Evolutionary conservation across 805 yeast genomes (phyloP).

Genomic region (Hagleromyces aurorensis): DNA sequence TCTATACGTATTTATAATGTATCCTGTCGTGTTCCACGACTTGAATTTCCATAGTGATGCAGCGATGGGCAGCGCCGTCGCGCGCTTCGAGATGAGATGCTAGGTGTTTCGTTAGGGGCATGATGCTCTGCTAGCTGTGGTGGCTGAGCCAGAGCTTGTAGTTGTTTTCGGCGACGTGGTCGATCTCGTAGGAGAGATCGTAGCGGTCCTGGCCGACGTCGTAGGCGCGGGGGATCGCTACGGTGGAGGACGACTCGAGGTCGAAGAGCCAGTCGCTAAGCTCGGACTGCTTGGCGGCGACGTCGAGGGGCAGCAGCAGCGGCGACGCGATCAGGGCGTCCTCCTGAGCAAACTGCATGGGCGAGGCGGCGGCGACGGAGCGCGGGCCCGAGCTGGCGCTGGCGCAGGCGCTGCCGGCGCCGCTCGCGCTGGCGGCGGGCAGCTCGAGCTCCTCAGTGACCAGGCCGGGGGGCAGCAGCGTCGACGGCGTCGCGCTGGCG

Average conservation of each 20-base stretch:
- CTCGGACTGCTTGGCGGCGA: no score
- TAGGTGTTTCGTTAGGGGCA: not conserved
- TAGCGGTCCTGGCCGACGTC: slow-evolving; percentile 1
- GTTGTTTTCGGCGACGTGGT: slow-evolving; percentile 26
- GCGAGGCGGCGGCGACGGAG: slow-evolving; percentile 1
- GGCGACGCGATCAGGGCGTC: slow-evolving; percentile 21
- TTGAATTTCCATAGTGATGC: no score
- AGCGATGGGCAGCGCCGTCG: no score
- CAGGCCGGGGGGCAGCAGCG: no score
- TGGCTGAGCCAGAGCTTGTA: slow-evolving; percentile 27
- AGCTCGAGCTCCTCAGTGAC: no score
- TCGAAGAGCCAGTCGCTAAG: slow-evolving; percentile 8
- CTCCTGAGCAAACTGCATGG: slow-evolving; percentile 9
- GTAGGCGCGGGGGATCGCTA: slow-evolving; percentile 7
- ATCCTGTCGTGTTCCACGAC: no score
- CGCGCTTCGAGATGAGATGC: no score
- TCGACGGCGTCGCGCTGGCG: no score
- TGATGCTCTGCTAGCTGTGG: slow-evolving; percentile 6
- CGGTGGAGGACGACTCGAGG: slow-evolving; percentile 7
- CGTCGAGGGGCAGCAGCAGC: slow-evolving; percentile 15
- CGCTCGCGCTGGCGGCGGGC: no score
- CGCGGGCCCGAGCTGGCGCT: not conserved
- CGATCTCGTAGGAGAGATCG: slow-evolving; percentile 6
- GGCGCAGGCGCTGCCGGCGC: no score
- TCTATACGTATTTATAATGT: no score